phyloP scores from a whole-genome alignment of 208 protist species.

The Giardia muris region DNA sequence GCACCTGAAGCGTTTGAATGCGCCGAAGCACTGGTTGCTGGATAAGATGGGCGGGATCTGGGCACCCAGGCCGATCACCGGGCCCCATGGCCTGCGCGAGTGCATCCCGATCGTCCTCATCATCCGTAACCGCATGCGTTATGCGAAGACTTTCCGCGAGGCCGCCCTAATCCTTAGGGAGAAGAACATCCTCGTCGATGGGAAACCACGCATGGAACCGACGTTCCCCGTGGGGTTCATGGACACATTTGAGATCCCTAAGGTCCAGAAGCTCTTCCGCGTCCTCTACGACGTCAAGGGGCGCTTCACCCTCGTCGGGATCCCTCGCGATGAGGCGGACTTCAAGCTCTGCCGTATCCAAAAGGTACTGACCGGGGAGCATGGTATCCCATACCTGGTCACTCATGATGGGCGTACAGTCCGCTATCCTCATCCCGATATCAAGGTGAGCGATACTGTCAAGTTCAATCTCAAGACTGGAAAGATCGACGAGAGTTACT shows the following conservation, averaged over 20 bases:
- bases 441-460: conserved; percentile 81
- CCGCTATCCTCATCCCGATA: conserved; percentile 85
- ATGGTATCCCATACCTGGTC: conserved; percentile 76
- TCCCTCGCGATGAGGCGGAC: conserved; percentile 69
- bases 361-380: conserved; percentile 62
- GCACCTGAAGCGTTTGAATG: conserved; percentile 94
- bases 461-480: conserved; percentile 79
- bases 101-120: conserved; percentile 69
- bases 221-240: conserved; percentile 89
- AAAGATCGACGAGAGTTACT: conserved; percentile 66
- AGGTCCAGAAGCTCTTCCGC: conserved; percentile 90
- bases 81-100: conserved; percentile 88
- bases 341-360: conserved; percentile 87
- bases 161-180: conserved; percentile 81
- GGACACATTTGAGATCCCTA: conserved; percentile 83
- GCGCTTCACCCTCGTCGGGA: conserved; percentile 79
- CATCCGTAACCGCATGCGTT: conserved; percentile 82
- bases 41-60: conserved; percentile 90
- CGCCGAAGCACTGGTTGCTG: conserved; percentile 96
- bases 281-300: conserved; percentile 96
- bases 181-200: conserved; percentile 80
- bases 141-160: conserved; percentile 84
- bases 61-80: conserved; percentile 76
- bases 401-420: conserved; percentile 97
- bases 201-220: conserved; percentile 76